These are phyloP conservation scores for Sporisorium sorghi DNA, from an alignment of 1,284 basidiomycete genomes.

Conservation along the genomic window DNA sequence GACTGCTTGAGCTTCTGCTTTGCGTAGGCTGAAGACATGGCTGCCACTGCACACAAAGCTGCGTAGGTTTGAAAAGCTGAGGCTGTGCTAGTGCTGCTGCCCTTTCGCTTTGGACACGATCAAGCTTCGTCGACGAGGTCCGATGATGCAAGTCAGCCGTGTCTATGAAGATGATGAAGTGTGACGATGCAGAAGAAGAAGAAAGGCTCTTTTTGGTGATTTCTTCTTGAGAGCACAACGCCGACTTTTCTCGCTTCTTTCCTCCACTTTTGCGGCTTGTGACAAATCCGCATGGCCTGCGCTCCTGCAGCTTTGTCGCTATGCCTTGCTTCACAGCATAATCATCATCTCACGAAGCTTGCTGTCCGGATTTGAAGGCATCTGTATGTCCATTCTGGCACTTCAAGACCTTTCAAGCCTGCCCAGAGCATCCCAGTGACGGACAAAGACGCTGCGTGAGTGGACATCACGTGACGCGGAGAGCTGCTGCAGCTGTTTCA, in stretches of 20 bases:
- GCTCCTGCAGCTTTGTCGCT: background rate
- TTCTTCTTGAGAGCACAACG: slow-evolving; percentile 19
- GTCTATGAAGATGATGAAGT: background rate
- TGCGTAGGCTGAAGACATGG: slow-evolving; percentile 49
- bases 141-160: background rate
- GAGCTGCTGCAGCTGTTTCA: slow-evolving; percentile 19
- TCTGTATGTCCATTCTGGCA: background rate
- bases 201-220: slow-evolving; percentile 4
- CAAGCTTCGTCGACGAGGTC: background rate
- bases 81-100: background rate
- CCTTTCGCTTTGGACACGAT: background rate
- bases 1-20: slow-evolving; percentile 63
- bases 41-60: background rate
- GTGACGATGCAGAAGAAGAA: slow-evolving; percentile 3
- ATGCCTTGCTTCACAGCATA: background rate
- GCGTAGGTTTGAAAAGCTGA: background rate
- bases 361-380: background rate
- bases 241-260: background rate
- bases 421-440: background rate
- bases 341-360: background rate
- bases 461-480: slow-evolving; percentile 28
- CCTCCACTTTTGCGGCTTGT: slow-evolving; percentile 27
- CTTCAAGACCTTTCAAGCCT: background rate
- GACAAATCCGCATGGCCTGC: background rate
- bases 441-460: background rate